Percentiles rank a stretch among this genome's conserved stretches.
phyloP scores from a whole-genome alignment of 441 rosid species.

The Pelargonium citronellum region DNA sequence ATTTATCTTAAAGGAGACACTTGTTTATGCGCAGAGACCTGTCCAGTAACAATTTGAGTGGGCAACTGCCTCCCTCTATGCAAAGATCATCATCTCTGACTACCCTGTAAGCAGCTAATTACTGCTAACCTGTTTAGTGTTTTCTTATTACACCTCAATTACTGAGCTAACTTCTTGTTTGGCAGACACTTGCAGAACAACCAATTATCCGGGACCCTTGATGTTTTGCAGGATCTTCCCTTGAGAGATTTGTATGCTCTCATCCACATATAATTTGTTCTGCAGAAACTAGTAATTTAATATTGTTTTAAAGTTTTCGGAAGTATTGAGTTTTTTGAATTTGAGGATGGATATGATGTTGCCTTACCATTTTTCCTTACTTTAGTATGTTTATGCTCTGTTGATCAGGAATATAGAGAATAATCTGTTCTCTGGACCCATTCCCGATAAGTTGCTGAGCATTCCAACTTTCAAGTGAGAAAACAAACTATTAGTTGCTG shows the following conservation, averaged over 20 bases:
- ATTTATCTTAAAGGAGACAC: slow-evolving; percentile 1
- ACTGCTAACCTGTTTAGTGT: not conserved
- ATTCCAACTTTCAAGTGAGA: slow-evolving; percentile 72
- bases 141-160: not conserved
- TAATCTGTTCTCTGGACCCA: slow-evolving; percentile 84
- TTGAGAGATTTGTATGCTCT: slow-evolving; percentile 57
- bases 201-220: slow-evolving; percentile 61
- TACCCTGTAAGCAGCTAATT: slow-evolving; percentile 43
- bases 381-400: slow-evolving; percentile 12
- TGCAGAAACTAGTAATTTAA: not conserved
- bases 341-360: no score
- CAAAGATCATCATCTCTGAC: slow-evolving; percentile 44
- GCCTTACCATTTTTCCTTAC: not conserved
- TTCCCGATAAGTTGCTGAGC: slow-evolving; percentile 54
- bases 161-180: slow-evolving; percentile 13
- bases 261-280: not conserved
- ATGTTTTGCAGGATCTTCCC: slow-evolving; percentile 69
- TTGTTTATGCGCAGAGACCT: slow-evolving; percentile 52
- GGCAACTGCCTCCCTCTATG: slow-evolving; percentile 66
- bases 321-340: not conserved
- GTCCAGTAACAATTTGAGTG: slow-evolving; percentile 64
- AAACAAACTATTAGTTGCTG: slow-evolving; percentile 5
- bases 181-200: slow-evolving; percentile 81
- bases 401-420: slow-evolving; percentile 64
- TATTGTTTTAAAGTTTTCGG: not conserved